A percentile compares a stretch with the other conserved stretches of the same genome.
These are phyloP conservation scores for Ophiostoma perfectum DNA, from an alignment of 2,329 filamentous ascomycete species.

Conservation along the genomic window DNA sequence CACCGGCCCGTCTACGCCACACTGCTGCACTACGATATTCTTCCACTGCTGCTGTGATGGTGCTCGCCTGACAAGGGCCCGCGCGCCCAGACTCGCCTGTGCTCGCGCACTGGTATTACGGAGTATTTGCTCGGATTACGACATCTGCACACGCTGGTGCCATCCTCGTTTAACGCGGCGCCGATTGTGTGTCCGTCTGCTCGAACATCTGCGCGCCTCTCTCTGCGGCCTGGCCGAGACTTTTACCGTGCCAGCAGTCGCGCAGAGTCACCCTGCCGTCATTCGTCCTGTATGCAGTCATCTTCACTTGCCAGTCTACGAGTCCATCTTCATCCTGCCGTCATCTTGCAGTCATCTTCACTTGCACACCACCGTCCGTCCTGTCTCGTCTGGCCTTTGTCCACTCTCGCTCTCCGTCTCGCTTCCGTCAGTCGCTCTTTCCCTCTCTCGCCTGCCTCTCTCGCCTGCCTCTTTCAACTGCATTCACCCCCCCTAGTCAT, in stretches of 20 bases:
- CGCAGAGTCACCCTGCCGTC: too few relatives aligned
- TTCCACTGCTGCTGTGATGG: not conserved
- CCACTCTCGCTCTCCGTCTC: too few relatives aligned
- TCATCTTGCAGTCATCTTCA: too few relatives aligned
- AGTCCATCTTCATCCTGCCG: too few relatives aligned
- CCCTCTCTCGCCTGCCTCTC: not conserved
- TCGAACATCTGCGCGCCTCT: not conserved
- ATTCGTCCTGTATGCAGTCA: too few relatives aligned
- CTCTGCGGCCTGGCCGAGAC: not conserved
- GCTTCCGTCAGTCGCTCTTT: too few relatives aligned
- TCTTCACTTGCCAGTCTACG: too few relatives aligned
- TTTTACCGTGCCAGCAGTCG: too few relatives aligned
- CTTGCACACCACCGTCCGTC: too few relatives aligned
- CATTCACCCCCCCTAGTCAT: not conserved
- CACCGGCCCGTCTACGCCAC: slow-evolving; percentile 3
- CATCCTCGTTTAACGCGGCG: not conserved
- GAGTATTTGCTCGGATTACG: slow-evolving; percentile 16
- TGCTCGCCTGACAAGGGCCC: not conserved
- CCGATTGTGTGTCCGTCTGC: not conserved
- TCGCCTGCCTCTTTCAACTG: not conserved
- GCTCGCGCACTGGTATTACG: not conserved
- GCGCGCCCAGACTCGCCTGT: not conserved
- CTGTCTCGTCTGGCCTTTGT: too few relatives aligned
- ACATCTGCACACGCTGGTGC: slow-evolving; percentile 13
- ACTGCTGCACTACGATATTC: not conserved